phyloP scores from a whole-genome alignment of 345 rosid genomes.

The Noccaea caerulescens region DNA sequence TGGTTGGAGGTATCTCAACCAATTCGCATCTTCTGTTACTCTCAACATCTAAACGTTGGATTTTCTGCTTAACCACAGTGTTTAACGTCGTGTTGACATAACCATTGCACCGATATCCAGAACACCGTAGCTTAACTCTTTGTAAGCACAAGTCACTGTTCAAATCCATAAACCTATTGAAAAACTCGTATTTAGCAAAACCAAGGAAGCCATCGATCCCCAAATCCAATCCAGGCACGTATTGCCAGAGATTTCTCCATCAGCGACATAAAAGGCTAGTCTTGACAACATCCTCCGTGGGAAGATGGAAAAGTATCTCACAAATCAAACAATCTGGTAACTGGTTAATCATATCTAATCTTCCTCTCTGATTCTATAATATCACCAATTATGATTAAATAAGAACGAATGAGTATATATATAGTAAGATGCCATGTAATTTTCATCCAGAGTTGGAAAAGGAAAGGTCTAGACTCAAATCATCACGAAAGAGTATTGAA shows the following conservation, averaged over 20 bases:
- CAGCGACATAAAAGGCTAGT: slow-evolving; percentile 9
- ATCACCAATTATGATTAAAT: too few species aligned
- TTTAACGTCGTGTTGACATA: not conserved
- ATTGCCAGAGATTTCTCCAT: slow-evolving; percentile 26
- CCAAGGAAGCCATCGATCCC: too few species aligned
- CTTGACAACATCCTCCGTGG: slow-evolving; percentile 16
- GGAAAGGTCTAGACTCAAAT: too few species aligned
- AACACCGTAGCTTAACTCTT: slow-evolving; percentile 16
- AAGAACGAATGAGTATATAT: too few species aligned
- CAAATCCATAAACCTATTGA: not conserved
- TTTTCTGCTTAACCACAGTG: not conserved
- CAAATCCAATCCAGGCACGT: not conserved
- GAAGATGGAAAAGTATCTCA: not conserved
- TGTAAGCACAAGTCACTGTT: not conserved
- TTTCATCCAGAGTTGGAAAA: too few species aligned
- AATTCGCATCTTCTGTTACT: not conserved
- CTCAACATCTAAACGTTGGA: slow-evolving; percentile 7
- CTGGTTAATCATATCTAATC: not conserved
- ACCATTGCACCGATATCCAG: not conserved
- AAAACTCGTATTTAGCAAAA: not conserved
- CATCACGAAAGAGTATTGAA: too few species aligned
- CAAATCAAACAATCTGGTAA: slow-evolving; percentile 23
- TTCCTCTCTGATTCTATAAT: not conserved
- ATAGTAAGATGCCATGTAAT: too few species aligned
- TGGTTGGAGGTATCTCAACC: slow-evolving; percentile 28